These are phyloP conservation scores for Phialophora tarda DNA, from an alignment of 2,329 filamentous ascomycete genomes.

Conservation along the genomic window DNA sequence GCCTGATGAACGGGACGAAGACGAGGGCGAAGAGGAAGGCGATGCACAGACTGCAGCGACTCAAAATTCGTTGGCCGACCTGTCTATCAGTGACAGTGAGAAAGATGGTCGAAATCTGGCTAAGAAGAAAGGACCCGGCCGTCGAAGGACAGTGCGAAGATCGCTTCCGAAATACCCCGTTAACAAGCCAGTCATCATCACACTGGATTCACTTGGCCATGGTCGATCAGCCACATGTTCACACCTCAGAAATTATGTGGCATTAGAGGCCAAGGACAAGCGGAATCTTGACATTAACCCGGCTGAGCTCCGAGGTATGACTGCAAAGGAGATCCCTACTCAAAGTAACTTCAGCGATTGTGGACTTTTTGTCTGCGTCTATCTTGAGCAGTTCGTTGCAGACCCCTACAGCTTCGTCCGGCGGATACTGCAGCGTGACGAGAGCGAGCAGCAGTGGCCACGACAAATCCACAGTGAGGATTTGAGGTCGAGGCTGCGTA, in stretches of 20 bases:
- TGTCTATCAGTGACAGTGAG: conserved; percentile 26
- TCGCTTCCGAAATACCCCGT: conserved; percentile 53
- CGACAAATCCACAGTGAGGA: conserved; percentile 32
- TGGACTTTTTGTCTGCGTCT: conserved; percentile 83
- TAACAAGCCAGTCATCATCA: conserved; percentile 73
- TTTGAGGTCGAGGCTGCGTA: conserved; percentile 35
- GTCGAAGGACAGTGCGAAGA: conserved; percentile 42
- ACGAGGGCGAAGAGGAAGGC: conserved; percentile 3
- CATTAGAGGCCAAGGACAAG: conserved; percentile 72
- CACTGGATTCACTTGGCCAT: conserved; percentile 81
- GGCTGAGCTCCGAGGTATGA: conserved; percentile 64
- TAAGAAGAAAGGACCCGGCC: conserved; percentile 28
- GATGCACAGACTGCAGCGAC: conserved; percentile 23
- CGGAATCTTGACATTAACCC: conserved; percentile 44
- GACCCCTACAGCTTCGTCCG: conserved; percentile 73
- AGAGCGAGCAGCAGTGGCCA: conserved; percentile 54
- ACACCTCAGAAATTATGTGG: conserved; percentile 77
- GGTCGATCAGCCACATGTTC: conserved; percentile 63
- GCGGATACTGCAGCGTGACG: conserved; percentile 69
- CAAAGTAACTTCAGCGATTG: conserved; percentile 90
- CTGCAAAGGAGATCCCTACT: conserved; percentile 73
- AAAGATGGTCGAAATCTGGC: conserved; percentile 24
- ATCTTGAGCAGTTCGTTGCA: conserved; percentile 79
- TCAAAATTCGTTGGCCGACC: conserved; percentile 29
- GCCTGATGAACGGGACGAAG: conserved; percentile 8